Base-by-base conservation (phyloP, 768 basidiomycete genomes). In the Tulasnella sp. region DNA sequence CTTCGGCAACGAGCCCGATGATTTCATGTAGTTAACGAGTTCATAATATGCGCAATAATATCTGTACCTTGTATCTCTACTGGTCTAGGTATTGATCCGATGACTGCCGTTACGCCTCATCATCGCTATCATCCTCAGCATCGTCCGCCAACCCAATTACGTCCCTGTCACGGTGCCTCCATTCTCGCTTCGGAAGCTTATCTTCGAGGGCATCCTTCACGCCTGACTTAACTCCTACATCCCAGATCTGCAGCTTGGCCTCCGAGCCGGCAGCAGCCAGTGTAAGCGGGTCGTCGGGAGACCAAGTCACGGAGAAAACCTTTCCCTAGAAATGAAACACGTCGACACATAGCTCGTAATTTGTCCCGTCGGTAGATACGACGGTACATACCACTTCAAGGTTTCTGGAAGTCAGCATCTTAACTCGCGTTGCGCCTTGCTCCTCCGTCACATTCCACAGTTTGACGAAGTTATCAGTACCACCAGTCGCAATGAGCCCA, bases 241-340 rank as follows among this genome's bases (percentile, higher is more conserved):
- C 97, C 97, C 97, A 99, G 19, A 99, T 86, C 82, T 99, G 97
- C 7, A 99, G 83, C 81, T 92, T 95, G 1, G 94, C 97, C 81
- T 94, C 93, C 2, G 94, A 96, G 15, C 97, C 97, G 38, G 93
- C 97, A 3, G 95, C 96, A 2, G 96, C 97, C 68, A 99, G 83
- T 9, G 93, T 97, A 71, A 98, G 89, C 1, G 96, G 92, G 80
- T 96, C 93, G 81, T 99, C 97, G 0, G 97, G 97, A 7, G 96
- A 98, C 86, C 92, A 99, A 0, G 88, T 86, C 0, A 91, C 86
- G 7, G 96, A 93, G 84, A 99, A 99, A 8, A 99, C 94, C 86
- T 97, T 97, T 83, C 97, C 97, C 96, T 97, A 78, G 34, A 54
- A 31, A 29, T 17, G 11, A 15, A 29, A 6, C 31, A 74, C 22